Conservation (phyloP, 192 early-diverging fungal species). For the Paraglomus brasilianum region DNA sequence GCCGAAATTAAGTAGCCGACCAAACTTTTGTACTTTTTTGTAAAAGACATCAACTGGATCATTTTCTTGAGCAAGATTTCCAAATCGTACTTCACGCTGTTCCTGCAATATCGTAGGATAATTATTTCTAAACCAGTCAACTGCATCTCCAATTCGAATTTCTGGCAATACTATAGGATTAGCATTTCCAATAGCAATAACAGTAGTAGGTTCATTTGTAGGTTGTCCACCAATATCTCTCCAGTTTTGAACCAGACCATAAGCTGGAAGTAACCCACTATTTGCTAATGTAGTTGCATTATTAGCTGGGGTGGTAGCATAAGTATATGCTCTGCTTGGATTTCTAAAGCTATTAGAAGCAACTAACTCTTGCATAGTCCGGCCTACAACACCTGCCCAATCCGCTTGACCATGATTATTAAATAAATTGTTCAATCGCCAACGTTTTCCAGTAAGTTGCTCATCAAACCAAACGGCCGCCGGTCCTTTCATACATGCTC, state of each 20-base stretch:
- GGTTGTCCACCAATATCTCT: background rate
- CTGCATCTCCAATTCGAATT: no score
- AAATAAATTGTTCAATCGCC: background rate
- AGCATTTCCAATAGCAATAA: background rate
- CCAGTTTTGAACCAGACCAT: background rate
- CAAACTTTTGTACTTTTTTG: no score
- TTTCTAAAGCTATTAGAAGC: conserved; percentile 11
- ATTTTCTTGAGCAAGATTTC: no score
- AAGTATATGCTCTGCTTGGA: background rate
- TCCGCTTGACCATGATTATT: background rate
- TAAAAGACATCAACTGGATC: no score
- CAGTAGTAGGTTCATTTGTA: background rate
- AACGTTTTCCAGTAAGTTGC: background rate
- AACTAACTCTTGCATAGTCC: background rate
- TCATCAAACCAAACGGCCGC: conserved; percentile 6
- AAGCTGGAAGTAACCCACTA: background rate
- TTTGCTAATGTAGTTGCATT: background rate
- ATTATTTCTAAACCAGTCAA: no score
- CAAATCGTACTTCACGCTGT: no score
- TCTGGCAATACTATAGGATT: conserved; percentile 22
- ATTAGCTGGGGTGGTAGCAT: background rate
- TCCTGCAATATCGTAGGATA: no score
- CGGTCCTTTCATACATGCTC: conserved; percentile 13
- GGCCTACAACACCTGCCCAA: background rate
- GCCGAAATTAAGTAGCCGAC: no score